Conservation (phyloP, 192 early-diverging fungal species). For the Helicostylum pulchrum region DNA sequence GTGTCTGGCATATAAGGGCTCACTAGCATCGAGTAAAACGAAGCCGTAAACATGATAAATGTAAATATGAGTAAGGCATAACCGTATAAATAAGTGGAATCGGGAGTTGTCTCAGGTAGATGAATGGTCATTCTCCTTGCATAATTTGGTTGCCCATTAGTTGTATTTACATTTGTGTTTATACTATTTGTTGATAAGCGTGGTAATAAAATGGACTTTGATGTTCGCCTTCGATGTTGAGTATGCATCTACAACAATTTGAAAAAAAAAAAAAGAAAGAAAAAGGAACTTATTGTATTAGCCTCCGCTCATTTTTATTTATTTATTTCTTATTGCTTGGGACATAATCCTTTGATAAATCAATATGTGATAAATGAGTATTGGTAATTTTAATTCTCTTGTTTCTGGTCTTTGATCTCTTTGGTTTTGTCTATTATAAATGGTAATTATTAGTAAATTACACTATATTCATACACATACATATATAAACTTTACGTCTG, state of each 20-base stretch:
- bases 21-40: slow-evolving; percentile 64
- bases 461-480: neutral
- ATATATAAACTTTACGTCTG: slow-evolving; percentile 35
- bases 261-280: too few relatives aligned
- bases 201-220: slow-evolving; percentile 13
- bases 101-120: slow-evolving; percentile 56
- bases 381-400: slow-evolving; percentile 77
- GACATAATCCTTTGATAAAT: slow-evolving; percentile 72
- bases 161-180: too few relatives aligned
- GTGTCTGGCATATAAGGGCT: slow-evolving; percentile 70
- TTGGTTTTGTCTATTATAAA: slow-evolving; percentile 40
- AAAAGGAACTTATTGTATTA: too few relatives aligned
- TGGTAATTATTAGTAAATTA: neutral
- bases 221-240: slow-evolving; percentile 23
- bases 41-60: slow-evolving; percentile 54
- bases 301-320: too few relatives aligned
- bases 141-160: slow-evolving; percentile 18
- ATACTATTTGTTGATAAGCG: neutral
- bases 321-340: slow-evolving; percentile 23
- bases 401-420: slow-evolving; percentile 54
- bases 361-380: slow-evolving; percentile 70
- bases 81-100: slow-evolving; percentile 68
- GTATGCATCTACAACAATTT: neutral
- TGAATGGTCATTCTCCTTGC: slow-evolving; percentile 53
- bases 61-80: slow-evolving; percentile 59